Base-by-base conservation (phyloP, 768 basidiomycete species). In the Auricularia sp. region DNA sequence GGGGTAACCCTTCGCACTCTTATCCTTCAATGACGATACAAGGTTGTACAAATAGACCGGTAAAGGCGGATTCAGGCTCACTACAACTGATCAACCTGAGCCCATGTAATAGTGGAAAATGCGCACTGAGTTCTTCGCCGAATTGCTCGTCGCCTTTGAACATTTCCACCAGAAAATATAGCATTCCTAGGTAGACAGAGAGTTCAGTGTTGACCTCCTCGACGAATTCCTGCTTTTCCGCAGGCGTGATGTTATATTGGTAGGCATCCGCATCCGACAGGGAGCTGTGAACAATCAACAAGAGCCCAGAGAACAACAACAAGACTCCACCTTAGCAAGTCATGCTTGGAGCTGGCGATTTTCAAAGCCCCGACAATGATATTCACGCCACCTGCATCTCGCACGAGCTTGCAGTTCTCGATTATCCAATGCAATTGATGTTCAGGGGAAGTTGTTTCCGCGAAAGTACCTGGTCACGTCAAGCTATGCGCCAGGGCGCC, bases 381-480 rank as follows among this genome's bases (percentile, higher is more conserved):
- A 69, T 83, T 85, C 36, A 98, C 76, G 21, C 94, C 95, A 74
- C 96, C 92, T 0, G 87, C 87, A 23, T 82, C 79, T 61, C 93
- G 84, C 1, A 98, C 87, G 21, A 91, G 79, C 73, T 90, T 92
- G 72, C 90, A 90, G 72, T 98, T 96, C 74, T 96, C 89, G 66
- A 95, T 89, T 69, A 99, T 90, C 88, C 93, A 94, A 68, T 94
- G 91, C 44, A 98, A 78, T 73, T 99, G 96, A 73, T 96, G 88
- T 72, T 98, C 93, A 0, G 93, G 90, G 23, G 93, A 93, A 10
- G 84, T 84, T 0, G 93, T 92, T 74, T 97, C 94, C 3, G 87
- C 88, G 71, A 96, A 97, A 3, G 91, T 90, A 42, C 93, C 93
- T 95, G 67, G 63, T 47, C 36, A 21, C 44, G 66, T 64, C 12